A percentile compares a stretch with the other conserved stretches of the same genome.
phyloP scores from a whole-genome alignment of 2,329 filamentous ascomycete species.

The Calonectria crousiana region DNA sequence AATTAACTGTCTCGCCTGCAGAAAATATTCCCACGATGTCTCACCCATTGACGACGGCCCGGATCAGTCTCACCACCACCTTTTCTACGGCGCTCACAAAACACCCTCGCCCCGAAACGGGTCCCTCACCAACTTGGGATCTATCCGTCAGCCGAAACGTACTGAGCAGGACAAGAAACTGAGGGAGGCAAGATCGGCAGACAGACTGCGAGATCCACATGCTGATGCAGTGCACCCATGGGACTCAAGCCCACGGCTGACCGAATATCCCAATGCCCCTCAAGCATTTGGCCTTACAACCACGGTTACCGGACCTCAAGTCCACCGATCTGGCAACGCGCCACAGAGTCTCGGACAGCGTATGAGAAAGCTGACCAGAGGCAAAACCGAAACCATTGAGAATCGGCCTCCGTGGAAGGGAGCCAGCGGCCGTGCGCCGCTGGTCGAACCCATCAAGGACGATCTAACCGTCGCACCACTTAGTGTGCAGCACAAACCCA shows the following conservation, averaged over 20 bases:
- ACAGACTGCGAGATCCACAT: slow-evolving; percentile 33
- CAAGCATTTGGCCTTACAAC: slow-evolving; percentile 42
- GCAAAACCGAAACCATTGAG: slow-evolving; percentile 54
- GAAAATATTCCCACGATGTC: slow-evolving; percentile 53
- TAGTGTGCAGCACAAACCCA: slow-evolving; percentile 65
- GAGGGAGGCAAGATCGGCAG: slow-evolving; percentile 52
- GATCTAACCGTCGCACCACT: slow-evolving; percentile 68
- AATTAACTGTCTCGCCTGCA: slow-evolving; percentile 42
- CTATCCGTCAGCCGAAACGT: slow-evolving; percentile 64
- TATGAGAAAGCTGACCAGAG: slow-evolving; percentile 49
- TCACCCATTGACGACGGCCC: slow-evolving; percentile 65
- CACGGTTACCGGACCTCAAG: slow-evolving; percentile 40
- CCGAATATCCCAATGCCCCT: slow-evolving; percentile 15
- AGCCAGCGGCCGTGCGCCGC: slow-evolving; percentile 74
- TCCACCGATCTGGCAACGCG: slow-evolving; percentile 39
- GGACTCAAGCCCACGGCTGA: slow-evolving; percentile 28
- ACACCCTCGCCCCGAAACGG: slow-evolving; percentile 24
- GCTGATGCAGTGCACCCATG: slow-evolving; percentile 32
- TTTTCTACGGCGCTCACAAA: slow-evolving; percentile 32
- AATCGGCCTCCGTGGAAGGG: slow-evolving; percentile 77
- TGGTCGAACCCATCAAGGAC: slow-evolving; percentile 75
- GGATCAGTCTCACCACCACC: slow-evolving; percentile 50
- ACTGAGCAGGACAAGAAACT: slow-evolving; percentile 57
- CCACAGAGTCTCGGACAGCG: slow-evolving; percentile 50
- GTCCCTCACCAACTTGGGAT: slow-evolving; percentile 60